Conservation (phyloP, 129 eudicot species). For the Tagetes erecta region DNA sequence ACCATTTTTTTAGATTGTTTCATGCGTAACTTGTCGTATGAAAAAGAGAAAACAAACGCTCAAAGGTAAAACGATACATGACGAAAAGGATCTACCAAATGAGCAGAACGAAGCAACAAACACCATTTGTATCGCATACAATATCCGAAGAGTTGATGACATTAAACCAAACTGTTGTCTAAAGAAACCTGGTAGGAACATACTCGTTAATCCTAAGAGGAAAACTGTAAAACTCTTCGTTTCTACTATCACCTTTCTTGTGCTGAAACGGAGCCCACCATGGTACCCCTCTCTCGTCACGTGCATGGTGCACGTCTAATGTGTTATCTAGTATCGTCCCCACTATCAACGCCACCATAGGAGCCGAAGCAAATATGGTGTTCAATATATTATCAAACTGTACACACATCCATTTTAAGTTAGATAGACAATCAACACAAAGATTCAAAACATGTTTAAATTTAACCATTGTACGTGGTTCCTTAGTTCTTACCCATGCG, state of each 20-base stretch:
- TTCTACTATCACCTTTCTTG: slow-evolving; percentile 83
- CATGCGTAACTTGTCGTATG: neutral
- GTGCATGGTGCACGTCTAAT: slow-evolving; percentile 51
- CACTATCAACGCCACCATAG: slow-evolving; percentile 73
- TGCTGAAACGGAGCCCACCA: slow-evolving; percentile 86
- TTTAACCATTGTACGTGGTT: neutral
- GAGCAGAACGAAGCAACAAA: slow-evolving; percentile 18
- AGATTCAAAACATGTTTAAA: neutral
- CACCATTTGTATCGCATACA: neutral
- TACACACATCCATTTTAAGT: slow-evolving; percentile 15
- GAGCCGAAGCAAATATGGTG: slow-evolving; percentile 77
- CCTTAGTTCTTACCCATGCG: slow-evolving; percentile 68
- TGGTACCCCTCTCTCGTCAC: slow-evolving; percentile 73
- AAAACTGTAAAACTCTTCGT: slow-evolving; percentile 83
- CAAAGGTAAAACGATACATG: neutral
- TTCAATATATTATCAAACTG: slow-evolving; percentile 91
- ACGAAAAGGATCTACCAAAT: slow-evolving; percentile 12
- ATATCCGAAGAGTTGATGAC: slow-evolving; percentile 1
- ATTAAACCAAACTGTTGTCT: slow-evolving; percentile 23
- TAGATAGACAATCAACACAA: slow-evolving; percentile 1
- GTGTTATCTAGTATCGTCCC: slow-evolving; percentile 73
- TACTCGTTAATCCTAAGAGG: slow-evolving; percentile 66
- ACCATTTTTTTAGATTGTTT: neutral
- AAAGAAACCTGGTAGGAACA: slow-evolving; percentile 66
- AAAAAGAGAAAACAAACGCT: neutral